A percentile compares a stretch with the other conserved stretches of the same genome.
Evolutionary conservation across 2,329 filamentous ascomycete genomes (phyloP).

Genomic region (Nothophaeocryptopus gaeumannii): DNA sequence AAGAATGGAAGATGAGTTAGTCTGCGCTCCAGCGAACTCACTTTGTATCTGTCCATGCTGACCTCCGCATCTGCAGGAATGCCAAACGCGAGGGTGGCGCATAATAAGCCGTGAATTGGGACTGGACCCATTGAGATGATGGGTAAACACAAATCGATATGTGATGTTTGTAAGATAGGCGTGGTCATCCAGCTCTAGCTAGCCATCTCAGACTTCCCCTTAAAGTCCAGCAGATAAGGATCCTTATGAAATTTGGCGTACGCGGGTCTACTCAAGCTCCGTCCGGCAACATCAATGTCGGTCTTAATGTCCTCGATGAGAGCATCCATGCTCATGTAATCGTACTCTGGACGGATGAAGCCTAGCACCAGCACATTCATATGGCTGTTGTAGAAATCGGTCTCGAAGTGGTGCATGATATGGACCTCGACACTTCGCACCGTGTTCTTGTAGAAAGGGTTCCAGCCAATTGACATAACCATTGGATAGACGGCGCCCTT

Average conservation of each 20-base stretch:
- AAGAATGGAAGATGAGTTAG: slow-evolving; percentile 32
- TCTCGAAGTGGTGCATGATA: slow-evolving; percentile 70
- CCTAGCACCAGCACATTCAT: slow-evolving; percentile 80
- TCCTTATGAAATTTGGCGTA: slow-evolving; percentile 57
- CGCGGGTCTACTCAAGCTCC: slow-evolving; percentile 64
- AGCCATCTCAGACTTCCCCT: slow-evolving; percentile 31
- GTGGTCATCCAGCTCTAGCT: slow-evolving; percentile 16
- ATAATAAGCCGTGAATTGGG: slow-evolving; percentile 2
- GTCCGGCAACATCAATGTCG: slow-evolving; percentile 79
- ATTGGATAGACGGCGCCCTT: slow-evolving; percentile 65
- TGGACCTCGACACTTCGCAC: slow-evolving; percentile 66
- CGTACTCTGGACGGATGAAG: slow-evolving; percentile 83
- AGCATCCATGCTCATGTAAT: slow-evolving; percentile 80
- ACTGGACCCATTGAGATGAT: too few relatives aligned
- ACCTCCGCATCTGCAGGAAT: slow-evolving; percentile 17
- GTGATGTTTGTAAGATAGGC: too few relatives aligned
- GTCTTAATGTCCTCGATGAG: slow-evolving; percentile 83
- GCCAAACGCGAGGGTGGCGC: slow-evolving; percentile 36
- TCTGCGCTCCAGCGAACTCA: neutral
- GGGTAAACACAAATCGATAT: too few relatives aligned
- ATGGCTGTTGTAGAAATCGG: slow-evolving; percentile 80
- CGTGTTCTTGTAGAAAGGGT: slow-evolving; percentile 94
- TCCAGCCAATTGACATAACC: slow-evolving; percentile 94
- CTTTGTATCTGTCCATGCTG: slow-evolving; percentile 3
- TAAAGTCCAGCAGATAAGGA: slow-evolving; percentile 39